phyloP scores from a whole-genome alignment of 2,329 filamentous ascomycete species.

The Cladosporium sp. region DNA sequence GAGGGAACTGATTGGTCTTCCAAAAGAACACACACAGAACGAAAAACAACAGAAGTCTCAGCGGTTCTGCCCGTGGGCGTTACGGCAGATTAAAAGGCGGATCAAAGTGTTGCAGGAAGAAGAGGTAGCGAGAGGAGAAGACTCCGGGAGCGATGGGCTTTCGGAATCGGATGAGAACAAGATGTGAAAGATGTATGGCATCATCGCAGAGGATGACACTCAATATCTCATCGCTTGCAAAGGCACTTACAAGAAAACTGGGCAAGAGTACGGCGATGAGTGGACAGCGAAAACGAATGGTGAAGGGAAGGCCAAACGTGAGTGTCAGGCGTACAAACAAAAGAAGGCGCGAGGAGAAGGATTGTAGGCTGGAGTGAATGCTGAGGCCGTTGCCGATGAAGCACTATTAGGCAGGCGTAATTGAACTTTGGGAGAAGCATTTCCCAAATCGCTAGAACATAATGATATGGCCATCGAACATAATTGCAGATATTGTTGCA shows the following conservation, averaged over 20 bases:
- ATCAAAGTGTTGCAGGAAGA: background rate
- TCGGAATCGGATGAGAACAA: background rate
- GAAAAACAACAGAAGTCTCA: background rate
- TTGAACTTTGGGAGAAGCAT: no score
- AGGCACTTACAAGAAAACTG: background rate
- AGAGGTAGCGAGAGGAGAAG: background rate
- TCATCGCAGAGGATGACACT: background rate
- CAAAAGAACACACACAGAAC: background rate
- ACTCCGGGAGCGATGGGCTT: background rate
- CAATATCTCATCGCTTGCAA: background rate
- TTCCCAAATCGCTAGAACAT: no score
- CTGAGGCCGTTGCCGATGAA: background rate
- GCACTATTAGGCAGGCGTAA: no score
- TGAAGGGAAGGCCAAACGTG: background rate
- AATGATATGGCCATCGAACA: no score
- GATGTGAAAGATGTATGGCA: background rate
- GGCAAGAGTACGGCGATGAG: background rate
- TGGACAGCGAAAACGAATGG: background rate
- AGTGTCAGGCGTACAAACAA: background rate
- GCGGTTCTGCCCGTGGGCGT: background rate
- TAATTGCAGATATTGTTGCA: no score
- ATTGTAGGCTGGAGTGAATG: background rate
- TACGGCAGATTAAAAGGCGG: background rate
- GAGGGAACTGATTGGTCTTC: background rate
- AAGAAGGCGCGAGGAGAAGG: background rate